A percentile compares a stretch with the other conserved stretches of the same genome.
Evolutionary conservation across 129 eudicot genomes (phyloP).

Genomic region (Pseudognaphalium luteoalbum): DNA sequence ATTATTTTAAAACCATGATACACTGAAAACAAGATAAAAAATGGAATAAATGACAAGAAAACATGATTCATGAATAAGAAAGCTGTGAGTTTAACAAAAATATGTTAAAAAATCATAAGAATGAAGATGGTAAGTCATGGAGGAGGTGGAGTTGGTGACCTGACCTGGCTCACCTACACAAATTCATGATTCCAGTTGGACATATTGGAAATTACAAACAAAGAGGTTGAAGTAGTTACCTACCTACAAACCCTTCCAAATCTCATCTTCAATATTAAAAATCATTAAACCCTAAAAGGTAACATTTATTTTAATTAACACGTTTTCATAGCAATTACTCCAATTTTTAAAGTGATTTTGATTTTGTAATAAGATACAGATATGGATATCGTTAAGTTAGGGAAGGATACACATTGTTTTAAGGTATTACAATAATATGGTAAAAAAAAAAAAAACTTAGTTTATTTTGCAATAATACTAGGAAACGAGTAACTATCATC

Average conservation of each 20-base stretch:
- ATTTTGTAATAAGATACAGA: too few relatives aligned
- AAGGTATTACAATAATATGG: too few relatives aligned
- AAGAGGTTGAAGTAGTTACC: conserved; percentile 25
- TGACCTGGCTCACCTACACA: conserved; percentile 27
- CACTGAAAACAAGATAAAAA: too few relatives aligned
- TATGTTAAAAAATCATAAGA: not conserved
- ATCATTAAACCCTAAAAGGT: not conserved
- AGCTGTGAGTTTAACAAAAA: not conserved
- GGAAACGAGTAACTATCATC: too few relatives aligned
- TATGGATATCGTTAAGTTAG: too few relatives aligned
- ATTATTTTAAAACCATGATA: too few relatives aligned
- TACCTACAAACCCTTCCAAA: not conserved
- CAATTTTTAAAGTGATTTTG: too few relatives aligned
- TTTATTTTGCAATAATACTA: too few relatives aligned
- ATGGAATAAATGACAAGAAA: not conserved
- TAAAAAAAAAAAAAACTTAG: too few relatives aligned
- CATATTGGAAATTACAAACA: conserved; percentile 16
- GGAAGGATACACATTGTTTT: too few relatives aligned
- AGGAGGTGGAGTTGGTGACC: conserved; percentile 25
- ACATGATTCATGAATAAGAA: not conserved
- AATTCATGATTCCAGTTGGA: conserved; percentile 26
- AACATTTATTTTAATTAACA: not conserved
- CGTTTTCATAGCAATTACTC: not conserved
- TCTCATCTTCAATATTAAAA: not conserved
- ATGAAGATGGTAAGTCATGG: conserved; percentile 8